Percentiles rank a stretch among this genome's conserved stretches.
phyloP scores from a whole-genome alignment of 495 filamentous ascomycete genomes.

The Aspergillus panamensis region DNA sequence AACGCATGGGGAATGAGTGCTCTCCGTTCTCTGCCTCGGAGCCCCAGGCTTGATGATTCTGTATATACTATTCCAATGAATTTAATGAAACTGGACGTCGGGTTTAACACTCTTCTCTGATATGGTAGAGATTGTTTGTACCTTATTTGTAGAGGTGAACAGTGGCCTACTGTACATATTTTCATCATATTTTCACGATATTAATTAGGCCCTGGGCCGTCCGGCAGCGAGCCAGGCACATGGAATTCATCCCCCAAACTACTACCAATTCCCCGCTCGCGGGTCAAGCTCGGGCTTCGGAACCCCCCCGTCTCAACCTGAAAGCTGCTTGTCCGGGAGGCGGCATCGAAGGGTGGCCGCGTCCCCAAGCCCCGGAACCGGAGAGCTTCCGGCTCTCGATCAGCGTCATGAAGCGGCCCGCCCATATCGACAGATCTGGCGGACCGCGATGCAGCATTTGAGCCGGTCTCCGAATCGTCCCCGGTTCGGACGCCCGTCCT shows the following conservation, averaged over 20 bases:
- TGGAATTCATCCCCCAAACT: constrained; percentile 35
- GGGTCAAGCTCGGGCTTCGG: constrained; percentile 35
- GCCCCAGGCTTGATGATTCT: neutral
- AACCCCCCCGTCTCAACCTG: constrained; percentile 38
- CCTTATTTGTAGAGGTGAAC: too few species aligned
- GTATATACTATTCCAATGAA: constrained; percentile 19
- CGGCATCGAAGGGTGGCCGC: constrained; percentile 33
- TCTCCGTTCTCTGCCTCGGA: neutral
- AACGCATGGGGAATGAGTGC: neutral
- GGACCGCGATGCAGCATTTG: constrained; percentile 37
- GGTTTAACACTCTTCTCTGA: neutral
- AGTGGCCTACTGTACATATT: too few species aligned
- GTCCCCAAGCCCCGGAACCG: constrained; percentile 35
- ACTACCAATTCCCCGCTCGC: constrained; percentile 34
- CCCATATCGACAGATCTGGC: constrained; percentile 31
- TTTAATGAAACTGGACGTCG: constrained; percentile 11
- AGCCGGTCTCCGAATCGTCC: constrained; percentile 43
- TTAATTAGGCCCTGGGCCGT: constrained; percentile 2
- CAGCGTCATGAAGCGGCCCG: constrained; percentile 23
- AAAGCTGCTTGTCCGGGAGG: constrained; percentile 39
- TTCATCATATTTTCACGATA: too few species aligned
- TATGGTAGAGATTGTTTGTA: too few species aligned
- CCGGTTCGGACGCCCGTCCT: constrained; percentile 44
- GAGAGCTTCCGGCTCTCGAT: constrained; percentile 33
- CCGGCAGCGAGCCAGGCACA: constrained; percentile 23